Evolutionary conservation across 139 green algal species (phyloP).

Genomic region (Diplosphaera chodatii): DNA sequence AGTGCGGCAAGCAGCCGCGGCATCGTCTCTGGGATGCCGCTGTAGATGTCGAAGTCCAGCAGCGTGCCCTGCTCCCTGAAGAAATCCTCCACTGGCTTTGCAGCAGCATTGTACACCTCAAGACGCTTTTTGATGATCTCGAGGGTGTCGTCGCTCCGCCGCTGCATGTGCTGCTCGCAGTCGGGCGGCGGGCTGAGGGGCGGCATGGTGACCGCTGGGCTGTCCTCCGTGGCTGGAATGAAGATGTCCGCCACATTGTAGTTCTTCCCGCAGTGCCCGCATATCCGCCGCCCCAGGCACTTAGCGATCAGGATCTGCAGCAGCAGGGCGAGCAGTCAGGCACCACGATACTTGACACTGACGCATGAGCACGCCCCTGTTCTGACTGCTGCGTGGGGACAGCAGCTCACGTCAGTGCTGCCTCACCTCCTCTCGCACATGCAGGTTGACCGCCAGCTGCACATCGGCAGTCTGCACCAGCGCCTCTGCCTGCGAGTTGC

Average conservation of each 20-base stretch:
- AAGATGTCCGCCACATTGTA: constrained; percentile 97
- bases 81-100: constrained; percentile 79
- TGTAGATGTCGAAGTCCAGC: constrained; percentile 89
- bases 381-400: too few species aligned
- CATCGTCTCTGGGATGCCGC: constrained; percentile 90
- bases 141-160: constrained; percentile 80
- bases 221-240: constrained; percentile 43
- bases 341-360: too few species aligned
- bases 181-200: constrained; percentile 68
- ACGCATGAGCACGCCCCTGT: too few species aligned
- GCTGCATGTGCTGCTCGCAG: constrained; percentile 73
- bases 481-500: constrained; percentile 64
- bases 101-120: constrained; percentile 68
- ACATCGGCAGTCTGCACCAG: constrained; percentile 57
- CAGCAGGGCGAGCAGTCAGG: too few species aligned
- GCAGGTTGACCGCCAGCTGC: constrained; percentile 82
- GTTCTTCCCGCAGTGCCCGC: constrained; percentile 82
- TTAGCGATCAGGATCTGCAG: constrained; percentile 84
- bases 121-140: constrained; percentile 73
- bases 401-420: too few species aligned
- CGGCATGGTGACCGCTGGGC: constrained; percentile 85
- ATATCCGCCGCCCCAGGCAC: constrained; percentile 83
- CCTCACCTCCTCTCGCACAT: constrained; percentile 70
- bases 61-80: constrained; percentile 67
- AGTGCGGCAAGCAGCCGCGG: constrained; percentile 63